These are phyloP conservation scores for Penicillium verhagenii DNA, from an alignment of 495 filamentous ascomycete species.

Conservation along the genomic window DNA sequence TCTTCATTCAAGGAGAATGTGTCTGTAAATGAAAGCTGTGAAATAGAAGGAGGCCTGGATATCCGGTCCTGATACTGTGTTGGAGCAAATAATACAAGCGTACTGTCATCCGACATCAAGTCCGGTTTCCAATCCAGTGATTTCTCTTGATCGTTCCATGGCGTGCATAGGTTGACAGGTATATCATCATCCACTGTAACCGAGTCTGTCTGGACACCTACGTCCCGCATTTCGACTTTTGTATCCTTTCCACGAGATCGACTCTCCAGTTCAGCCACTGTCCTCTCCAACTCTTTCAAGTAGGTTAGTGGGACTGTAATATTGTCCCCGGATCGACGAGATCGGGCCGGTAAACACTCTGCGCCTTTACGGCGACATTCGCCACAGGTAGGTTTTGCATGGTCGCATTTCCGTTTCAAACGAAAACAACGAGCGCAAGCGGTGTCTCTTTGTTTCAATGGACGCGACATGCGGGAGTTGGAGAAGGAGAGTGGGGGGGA, in stretches of 20 bases:
- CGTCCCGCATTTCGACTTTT: constrained; percentile 18
- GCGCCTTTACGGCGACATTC: constrained; percentile 34
- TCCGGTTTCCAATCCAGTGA: constrained; percentile 3
- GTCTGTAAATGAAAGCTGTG: constrained; percentile 8
- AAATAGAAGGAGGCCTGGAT: constrained; percentile 4
- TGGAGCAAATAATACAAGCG: constrained; percentile 5
- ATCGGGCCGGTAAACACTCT: constrained; percentile 32
- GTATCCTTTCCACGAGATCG: background rate
- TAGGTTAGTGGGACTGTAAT: constrained; percentile 35
- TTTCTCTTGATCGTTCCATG: background rate
- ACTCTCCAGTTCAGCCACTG: constrained; percentile 26
- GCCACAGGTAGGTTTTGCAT: constrained; percentile 32
- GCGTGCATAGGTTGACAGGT: background rate
- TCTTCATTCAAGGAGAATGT: constrained; percentile 9
- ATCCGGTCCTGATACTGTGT: background rate
- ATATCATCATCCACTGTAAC: background rate
- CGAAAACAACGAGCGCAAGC: constrained; percentile 37
- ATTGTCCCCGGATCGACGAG: constrained; percentile 27
- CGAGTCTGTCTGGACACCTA: constrained; percentile 30
- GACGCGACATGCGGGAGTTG: constrained; percentile 26
- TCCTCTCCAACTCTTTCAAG: constrained; percentile 27
- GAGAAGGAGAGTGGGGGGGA: constrained; percentile 20
- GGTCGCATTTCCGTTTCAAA: constrained; percentile 36
- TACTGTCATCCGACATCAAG: constrained; percentile 1
- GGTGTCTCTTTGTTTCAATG: constrained; percentile 28